Evolutionary conservation across 495 filamentous ascomycete species (phyloP), one percentile per base, ranked within the genome.

Genomic region (Penicillium nucicola): DNA sequence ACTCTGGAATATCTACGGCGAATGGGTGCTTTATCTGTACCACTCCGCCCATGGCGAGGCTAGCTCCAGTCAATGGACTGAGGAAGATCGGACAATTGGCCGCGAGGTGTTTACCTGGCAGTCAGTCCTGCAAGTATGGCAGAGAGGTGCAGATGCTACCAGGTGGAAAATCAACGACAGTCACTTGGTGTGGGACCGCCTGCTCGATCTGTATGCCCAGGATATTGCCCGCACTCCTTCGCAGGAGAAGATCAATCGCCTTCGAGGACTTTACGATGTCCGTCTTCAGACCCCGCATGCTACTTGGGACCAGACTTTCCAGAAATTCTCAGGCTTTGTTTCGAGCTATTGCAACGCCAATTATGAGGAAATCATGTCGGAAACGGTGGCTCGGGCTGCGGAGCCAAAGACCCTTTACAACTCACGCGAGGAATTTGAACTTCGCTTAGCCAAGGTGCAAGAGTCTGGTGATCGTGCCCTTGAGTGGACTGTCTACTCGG

Each of bases 1-100:
- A 62, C 76, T 98, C 13, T 98, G 95, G 92, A 76, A 84, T 48
- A 79, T 86, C 15, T 97, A 96, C 68, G 92, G 87, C 52, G 85
- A 95, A 56, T 97, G 86, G 77, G 80, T 96, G 52, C 81, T 87
- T 60, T 84, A 84, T 15, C 80, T 95, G 7, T 87, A 90, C 57
- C 78, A 70, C 22, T 65, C 75, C 25, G 71, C 82, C 22, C 78
- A 82, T 61, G 83, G 80, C 46, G 80, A 84, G 58, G 68, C 72
- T 30, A 66, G 70, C 33, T 73, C 81, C 62, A 74, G 78, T 36
- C 72, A 79, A 28, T 93, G 89, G 87, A 71, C 84, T 9, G 82
- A 85, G 43, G 90, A 95, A 44, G 90, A 96, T 50, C 83, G 82
- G 56, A 62, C 82, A 45, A 59, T 88, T 28, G 89, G 88, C 39